Evolutionary conservation across 345 rosid genomes (phyloP), one percentile per base, ranked within the genome.

Genomic region (Arabidopsis arenosa): DNA sequence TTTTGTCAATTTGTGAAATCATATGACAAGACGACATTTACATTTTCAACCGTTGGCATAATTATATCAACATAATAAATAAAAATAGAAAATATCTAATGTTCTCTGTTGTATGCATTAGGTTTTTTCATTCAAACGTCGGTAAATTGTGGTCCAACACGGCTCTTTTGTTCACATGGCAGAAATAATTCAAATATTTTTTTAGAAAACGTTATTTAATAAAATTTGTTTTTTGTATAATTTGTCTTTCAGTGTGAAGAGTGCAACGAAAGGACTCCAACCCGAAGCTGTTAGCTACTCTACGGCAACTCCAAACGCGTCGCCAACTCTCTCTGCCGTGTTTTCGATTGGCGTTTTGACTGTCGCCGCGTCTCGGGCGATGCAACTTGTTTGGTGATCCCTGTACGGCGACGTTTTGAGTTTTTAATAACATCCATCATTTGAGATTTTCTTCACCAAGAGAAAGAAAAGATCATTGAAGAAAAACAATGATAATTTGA

Each of bases 261-360:
- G 79, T 69, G 37, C 79, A 39, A 61, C 75, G 5, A 79, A 74
- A 11, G 72, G 70, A 15, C 18, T 54, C 9, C 33, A 56, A 28
- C 32, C 79, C 17, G 82, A 74, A 73, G 67, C 72, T 10, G 79
- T 79, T 30, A 79, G 72, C 72, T 69, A 74, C 51, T 79, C 82
- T 7, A 49, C 56, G 30, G 75, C 82, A 17, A 14, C 79, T 55
- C 33, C 33, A 48, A 66, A 23, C 40, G 70, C 63, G 2, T 71
- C 54, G 54, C 76, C 80, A 36, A 36, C 10, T 32, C 28, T 67
- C 37, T 51, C 44, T 15, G 4, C 58, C 43, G 45, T 32, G 36
- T 60, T 68, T 64, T 61, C 32, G 5, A 15, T 56, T 40, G 18
- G 65, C 58, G 41, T 74, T 45, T 67, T 74, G 47, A 41, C 60